Percentiles rank a stretch among this genome's conserved stretches.
Conservation (phyloP, 192 early-diverging fungal species). For the Allomyces javanicus region DNA sequence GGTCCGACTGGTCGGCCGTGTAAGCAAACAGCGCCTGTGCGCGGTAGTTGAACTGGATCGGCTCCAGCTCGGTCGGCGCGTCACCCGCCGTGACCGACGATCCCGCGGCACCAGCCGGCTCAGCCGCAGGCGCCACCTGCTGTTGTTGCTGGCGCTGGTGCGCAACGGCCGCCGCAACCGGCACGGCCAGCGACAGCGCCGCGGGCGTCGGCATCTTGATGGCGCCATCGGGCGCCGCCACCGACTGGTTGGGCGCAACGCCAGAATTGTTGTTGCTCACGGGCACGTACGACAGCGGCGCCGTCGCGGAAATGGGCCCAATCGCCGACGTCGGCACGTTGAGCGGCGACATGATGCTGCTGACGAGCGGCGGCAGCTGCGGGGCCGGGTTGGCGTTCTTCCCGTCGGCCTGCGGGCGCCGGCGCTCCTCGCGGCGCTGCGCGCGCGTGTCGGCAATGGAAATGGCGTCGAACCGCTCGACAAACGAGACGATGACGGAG, state of each 20-base stretch:
- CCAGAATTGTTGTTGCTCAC: neutral
- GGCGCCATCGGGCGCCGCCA: too few relatives aligned
- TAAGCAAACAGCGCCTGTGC: neutral
- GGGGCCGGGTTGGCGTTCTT: neutral
- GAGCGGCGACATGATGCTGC: neutral
- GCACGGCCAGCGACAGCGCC: neutral
- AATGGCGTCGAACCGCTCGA: neutral
- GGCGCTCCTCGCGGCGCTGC: neutral
- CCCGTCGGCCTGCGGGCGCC: neutral
- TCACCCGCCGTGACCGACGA: neutral
- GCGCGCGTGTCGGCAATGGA: neutral
- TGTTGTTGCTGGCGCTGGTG: constrained; percentile 1
- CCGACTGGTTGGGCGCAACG: too few relatives aligned
- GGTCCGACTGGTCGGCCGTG: constrained; percentile 1
- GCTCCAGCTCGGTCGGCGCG: neutral
- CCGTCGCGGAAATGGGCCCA: neutral
- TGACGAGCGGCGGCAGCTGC: neutral
- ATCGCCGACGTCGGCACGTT: neutral
- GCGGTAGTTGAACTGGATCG: neutral
- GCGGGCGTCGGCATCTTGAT: neutral
- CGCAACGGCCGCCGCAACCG: neutral
- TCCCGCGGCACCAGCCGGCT: too few relatives aligned
- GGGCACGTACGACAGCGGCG: neutral
- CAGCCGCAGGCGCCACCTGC: neutral
- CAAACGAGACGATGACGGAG: neutral